phyloP scores from a whole-genome alignment of 106 monocot genomes.

The Dioscorea alata region DNA sequence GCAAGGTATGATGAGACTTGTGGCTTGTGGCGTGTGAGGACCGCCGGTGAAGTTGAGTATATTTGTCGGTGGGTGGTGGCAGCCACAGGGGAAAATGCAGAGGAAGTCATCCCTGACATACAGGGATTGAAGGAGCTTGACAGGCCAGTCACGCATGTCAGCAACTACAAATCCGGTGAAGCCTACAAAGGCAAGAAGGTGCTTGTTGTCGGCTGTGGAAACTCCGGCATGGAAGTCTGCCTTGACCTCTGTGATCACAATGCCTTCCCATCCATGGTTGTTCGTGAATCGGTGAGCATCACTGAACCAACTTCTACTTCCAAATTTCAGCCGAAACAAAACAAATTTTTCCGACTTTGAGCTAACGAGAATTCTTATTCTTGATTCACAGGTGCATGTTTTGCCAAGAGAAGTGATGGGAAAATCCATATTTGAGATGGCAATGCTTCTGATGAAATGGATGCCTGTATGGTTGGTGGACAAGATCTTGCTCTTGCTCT shows the following conservation, averaged over 20 bases:
- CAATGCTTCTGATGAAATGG: slow-evolving; percentile 36
- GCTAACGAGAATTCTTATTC: background rate
- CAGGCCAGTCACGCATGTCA: slow-evolving; percentile 28
- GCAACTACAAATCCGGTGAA: slow-evolving; percentile 46
- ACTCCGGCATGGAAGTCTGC: slow-evolving; percentile 36
- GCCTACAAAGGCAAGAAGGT: slow-evolving; percentile 33
- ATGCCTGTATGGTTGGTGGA: slow-evolving; percentile 45
- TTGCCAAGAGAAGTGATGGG: slow-evolving; percentile 37
- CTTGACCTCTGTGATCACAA: slow-evolving; percentile 47
- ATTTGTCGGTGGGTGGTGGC: slow-evolving; percentile 56
- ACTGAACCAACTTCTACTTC: background rate
- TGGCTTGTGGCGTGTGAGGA: slow-evolving; percentile 38
- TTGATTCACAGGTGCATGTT: slow-evolving; percentile 27
- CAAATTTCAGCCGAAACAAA: background rate
- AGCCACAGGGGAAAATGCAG: slow-evolving; percentile 63
- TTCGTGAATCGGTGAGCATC: slow-evolving; percentile 25
- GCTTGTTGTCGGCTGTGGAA: slow-evolving; percentile 32
- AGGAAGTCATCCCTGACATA: slow-evolving; percentile 40
- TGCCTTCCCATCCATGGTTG: slow-evolving; percentile 45
- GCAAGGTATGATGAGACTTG: slow-evolving; percentile 33
- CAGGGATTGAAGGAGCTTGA: slow-evolving; percentile 28
- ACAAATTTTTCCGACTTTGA: background rate
- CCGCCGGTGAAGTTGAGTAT: slow-evolving; percentile 34
- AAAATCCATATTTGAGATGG: slow-evolving; percentile 38
- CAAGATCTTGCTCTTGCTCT: slow-evolving; percentile 26